A percentile compares a stretch with the other conserved stretches of the same genome.
These are phyloP conservation scores for Sporothrix protearum DNA, from an alignment of 2,329 filamentous ascomycete species.

Conservation along the genomic window DNA sequence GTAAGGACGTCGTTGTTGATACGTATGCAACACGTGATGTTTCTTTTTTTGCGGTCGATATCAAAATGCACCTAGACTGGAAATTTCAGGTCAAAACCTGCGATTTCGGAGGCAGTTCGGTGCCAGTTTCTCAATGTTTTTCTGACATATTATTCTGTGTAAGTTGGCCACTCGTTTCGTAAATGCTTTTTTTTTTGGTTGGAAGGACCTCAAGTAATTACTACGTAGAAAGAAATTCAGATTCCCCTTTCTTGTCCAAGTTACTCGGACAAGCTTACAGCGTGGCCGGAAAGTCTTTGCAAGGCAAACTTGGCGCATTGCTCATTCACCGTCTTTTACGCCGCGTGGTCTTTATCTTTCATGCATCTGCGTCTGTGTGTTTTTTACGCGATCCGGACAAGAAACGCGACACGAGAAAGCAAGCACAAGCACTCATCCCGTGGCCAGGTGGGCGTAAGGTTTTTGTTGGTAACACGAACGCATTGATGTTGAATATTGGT, in stretches of 20 bases:
- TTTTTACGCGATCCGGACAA: background rate
- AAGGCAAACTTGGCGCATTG: background rate
- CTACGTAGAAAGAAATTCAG: too few species aligned
- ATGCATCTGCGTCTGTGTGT: background rate
- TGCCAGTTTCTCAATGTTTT: background rate
- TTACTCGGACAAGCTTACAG: background rate
- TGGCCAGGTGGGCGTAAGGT: background rate
- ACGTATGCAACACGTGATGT: background rate
- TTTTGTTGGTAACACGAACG: background rate
- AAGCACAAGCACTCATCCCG: background rate
- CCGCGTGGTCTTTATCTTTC: background rate
- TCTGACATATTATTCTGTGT: background rate
- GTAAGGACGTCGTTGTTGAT: background rate
- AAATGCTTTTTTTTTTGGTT: background rate
- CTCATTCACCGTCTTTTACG: conserved; percentile 6
- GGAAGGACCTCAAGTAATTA: background rate
- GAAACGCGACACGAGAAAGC: background rate
- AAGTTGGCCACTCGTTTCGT: background rate
- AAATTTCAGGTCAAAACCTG: too few species aligned
- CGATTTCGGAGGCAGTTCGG: background rate
- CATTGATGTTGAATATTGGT: too few species aligned
- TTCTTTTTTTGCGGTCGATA: too few species aligned
- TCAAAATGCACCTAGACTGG: too few species aligned
- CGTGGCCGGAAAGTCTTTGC: background rate
- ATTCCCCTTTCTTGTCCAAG: background rate